phyloP scores from a whole-genome alignment of 306 rosid genomes.

The Carpinus fangiana region DNA sequence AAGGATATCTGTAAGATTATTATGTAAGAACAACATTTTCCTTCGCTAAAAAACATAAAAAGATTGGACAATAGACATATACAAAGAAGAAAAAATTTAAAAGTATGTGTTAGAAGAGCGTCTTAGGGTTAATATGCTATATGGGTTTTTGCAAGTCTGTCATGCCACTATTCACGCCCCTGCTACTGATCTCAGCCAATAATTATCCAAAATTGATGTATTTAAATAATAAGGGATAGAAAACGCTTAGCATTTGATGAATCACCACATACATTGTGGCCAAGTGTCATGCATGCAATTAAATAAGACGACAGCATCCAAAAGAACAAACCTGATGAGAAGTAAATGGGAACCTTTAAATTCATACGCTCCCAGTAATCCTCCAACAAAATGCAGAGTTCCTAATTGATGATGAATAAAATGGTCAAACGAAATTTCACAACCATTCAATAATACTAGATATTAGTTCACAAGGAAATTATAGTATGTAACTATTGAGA shows the following conservation, averaged over 20 bases:
- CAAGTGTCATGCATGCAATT: slow-evolving; percentile 1
- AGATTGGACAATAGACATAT: too few relatives aligned
- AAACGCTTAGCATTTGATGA: neutral
- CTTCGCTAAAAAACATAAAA: too few relatives aligned
- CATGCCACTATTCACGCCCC: neutral
- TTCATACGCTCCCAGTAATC: slow-evolving; percentile 97
- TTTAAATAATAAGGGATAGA: neutral
- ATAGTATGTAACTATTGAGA: neutral
- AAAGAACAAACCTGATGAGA: slow-evolving; percentile 73
- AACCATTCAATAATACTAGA: neutral
- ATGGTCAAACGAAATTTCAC: neutral
- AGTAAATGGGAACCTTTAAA: slow-evolving; percentile 88
- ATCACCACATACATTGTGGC: neutral
- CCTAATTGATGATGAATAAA: slow-evolving; percentile 46
- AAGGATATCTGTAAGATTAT: too few relatives aligned
- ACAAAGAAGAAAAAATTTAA: too few relatives aligned
- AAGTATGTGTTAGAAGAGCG: neutral
- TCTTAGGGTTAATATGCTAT: neutral
- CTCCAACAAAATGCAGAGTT: slow-evolving; percentile 90
- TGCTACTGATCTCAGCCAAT: neutral
- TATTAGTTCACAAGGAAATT: neutral
- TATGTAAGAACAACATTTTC: too few relatives aligned
- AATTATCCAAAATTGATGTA: neutral
- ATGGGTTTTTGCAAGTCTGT: neutral
- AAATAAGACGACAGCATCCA: neutral